Percentiles rank a stretch among this genome's conserved stretches.
phyloP scores from a whole-genome alignment of 2,329 filamentous ascomycete species.

The Penicillium sp. region DNA sequence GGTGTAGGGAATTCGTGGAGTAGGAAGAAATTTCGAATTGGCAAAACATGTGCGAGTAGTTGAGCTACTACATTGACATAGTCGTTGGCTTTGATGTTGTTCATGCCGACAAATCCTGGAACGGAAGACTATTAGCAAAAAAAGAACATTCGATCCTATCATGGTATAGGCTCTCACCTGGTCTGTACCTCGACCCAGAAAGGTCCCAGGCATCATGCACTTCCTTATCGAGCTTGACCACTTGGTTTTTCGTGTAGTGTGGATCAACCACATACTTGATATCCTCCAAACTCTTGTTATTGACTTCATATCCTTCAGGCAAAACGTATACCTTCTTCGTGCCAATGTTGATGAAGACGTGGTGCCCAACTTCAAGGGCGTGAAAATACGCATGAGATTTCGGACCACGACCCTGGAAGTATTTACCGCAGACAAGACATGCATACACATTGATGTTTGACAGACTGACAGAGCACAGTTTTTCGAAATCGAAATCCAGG shows the following conservation, averaged over 20 bases:
- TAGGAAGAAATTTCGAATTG: constrained; percentile 87
- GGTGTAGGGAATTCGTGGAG: constrained; percentile 70
- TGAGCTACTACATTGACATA: constrained; percentile 96
- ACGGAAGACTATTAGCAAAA: background rate
- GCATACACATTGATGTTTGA: constrained; percentile 99
- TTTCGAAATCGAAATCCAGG: constrained; percentile 98
- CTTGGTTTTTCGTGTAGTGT: constrained; percentile 74
- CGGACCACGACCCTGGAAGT: constrained; percentile 89
- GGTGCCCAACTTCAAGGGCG: constrained; percentile 88
- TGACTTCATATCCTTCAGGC: constrained; percentile 95
- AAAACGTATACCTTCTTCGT: constrained; percentile 52
- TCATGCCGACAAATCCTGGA: constrained; percentile 89
- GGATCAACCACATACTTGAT: constrained; percentile 98
- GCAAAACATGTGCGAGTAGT: constrained; percentile 82
- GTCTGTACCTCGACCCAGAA: constrained; percentile 78
- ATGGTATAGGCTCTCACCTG: constrained; percentile 47
- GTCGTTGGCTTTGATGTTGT: constrained; percentile 99
- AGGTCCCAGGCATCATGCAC: constrained; percentile 67
- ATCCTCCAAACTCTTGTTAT: constrained; percentile 89
- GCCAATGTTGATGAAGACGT: constrained; percentile 97
- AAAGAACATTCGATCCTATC: background rate
- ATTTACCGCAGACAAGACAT: constrained; percentile 95
- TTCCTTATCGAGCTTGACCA: constrained; percentile 71
- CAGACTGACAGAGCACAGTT: constrained; percentile 90
- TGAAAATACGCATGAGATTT: constrained; percentile 98